Evolutionary conservation across 805 yeast species (phyloP), one percentile per base, ranked within the genome.

Genomic region (Ogataea dorogensis): DNA sequence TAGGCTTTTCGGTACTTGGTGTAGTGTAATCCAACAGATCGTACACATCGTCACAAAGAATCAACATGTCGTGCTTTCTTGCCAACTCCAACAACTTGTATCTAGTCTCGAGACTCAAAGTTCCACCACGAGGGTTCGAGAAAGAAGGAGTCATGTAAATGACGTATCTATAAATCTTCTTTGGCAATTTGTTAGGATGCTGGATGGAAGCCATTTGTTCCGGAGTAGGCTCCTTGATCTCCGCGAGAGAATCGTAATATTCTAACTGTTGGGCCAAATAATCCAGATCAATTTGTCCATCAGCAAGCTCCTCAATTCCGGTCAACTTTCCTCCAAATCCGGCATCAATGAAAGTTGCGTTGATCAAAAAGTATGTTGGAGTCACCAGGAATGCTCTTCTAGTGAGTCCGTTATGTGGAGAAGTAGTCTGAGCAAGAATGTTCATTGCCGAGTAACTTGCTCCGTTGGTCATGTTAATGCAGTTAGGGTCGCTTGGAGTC

Each of bases 361-460:
- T 87, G 54, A 86, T 81, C 47, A 87, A 67, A 49, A 70, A 86
- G 54, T 87, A 87, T 0, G 95, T 85, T 0, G 96, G 96, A 0
- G 88, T 68, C 3, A 86, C 80, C 21, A 85, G 65, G 49, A 87
- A 86, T 0, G 83, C 91, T 43, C 75, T 76, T 49, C 73, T 68
- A 11, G 95, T 86, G 44, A 76, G 69, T 1, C 70, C 71, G 5
- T 73, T 69, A 34, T 72, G 79, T 0, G 81, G 71, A 33, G 74
- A 63, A 0, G 94, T 82, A 24, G 79, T 67, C 34, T 78, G 85
- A 3, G 75, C 56, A 33, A 87, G 63, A 14, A 81, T 72, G 50
- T 77, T 79, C 46, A 81, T 72, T n/a, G 81, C 70, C 3, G 95
- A 95, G 55, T 77, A 86, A 23, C 89, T 81, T 0, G 95, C 91